A percentile compares a stretch with the other conserved stretches of the same genome.
These are phyloP conservation scores for Cutaneotrichosporon daszewskae DNA, from an alignment of 1,284 basidiomycete species.

Conservation along the genomic window DNA sequence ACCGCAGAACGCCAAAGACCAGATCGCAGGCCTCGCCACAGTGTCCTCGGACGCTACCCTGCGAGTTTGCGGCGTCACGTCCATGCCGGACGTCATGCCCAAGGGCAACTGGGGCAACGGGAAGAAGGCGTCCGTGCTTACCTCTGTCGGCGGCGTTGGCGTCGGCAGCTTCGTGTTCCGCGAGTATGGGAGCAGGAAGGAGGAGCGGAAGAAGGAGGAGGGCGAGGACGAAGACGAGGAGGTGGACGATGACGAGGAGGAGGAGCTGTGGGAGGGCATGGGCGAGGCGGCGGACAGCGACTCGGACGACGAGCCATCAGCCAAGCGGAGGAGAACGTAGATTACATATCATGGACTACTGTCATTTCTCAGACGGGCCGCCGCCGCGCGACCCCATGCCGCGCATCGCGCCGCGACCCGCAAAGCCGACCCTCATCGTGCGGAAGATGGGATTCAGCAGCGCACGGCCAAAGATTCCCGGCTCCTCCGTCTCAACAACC, in stretches of 20 bases:
- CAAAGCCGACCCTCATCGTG: slow-evolving; percentile 15
- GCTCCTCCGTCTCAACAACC: no score
- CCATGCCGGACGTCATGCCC: slow-evolving; percentile 54
- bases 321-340: slow-evolving; percentile 1
- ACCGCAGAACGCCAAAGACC: background rate
- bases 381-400: background rate
- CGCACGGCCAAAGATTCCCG: no score
- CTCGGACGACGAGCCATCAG: slow-evolving; percentile 10
- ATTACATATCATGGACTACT: background rate
- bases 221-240: slow-evolving; percentile 22
- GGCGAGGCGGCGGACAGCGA: slow-evolving; percentile 27
- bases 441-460: background rate
- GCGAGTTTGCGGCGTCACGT: slow-evolving; percentile 64
- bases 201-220: slow-evolving; percentile 32
- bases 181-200: slow-evolving; percentile 26
- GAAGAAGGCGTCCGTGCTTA: slow-evolving; percentile 60
- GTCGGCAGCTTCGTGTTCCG: slow-evolving; percentile 55
- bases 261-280: slow-evolving; percentile 28
- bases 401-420: slow-evolving; percentile 13
- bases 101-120: slow-evolving; percentile 56
- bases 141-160: slow-evolving; percentile 63
- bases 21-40: slow-evolving; percentile 28
- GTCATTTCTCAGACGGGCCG: no score
- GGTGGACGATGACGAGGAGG: slow-evolving; percentile 26
- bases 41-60: slow-evolving; percentile 48